Base-by-base conservation (phyloP, 257 asterid genomes). In the Verbena officinalis region DNA sequence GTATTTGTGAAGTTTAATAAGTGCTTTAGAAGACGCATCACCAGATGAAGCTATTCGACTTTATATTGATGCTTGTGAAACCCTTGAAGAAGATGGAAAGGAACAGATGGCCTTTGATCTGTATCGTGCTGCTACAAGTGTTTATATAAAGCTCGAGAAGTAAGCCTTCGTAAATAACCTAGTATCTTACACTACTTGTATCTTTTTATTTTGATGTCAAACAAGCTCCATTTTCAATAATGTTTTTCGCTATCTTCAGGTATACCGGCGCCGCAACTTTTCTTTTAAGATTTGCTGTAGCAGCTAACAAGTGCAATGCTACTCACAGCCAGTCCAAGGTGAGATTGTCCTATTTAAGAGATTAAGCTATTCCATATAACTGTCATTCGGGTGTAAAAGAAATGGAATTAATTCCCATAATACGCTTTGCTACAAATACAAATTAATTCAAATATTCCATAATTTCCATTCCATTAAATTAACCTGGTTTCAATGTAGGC, bases 241-340 rank as follows among this genome's bases (percentile, higher is more conserved):
- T 59, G 23, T 15, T 60, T 74, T 57, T 66, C 40, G 60, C 69
- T 80, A 45, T 55, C 62, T 42, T 38, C 83, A 94, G 99, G 87
- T 88, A 81, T 72, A 62, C 78, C 19, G 99, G 90, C 78, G 97
- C 97, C 81, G 97, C 97, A 72, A 69, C 83, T 59, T 67, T 81
- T 69, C 83, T 81, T 54, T 71, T 88, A 67, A 84, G 80, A 68
- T 90, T 51, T 82, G 97, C 95, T 58, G 67, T 83, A 70, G 89
- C 95, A 60, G 99, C 99, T 69, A 96, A 90, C 71, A 88, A 85
- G 74, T 71, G 91, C 85, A 88, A 73, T 69, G 95, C 97, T 62
- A 79, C 91, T 10, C 96, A 94, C 62, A 94, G 96, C 91, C 99
- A 90, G 78, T 71, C 94, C 91, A 94, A 94, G 96, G 99, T 88